phyloP scores from a whole-genome alignment of 768 basidiomycete species.

The Podaxis pistillaris region DNA sequence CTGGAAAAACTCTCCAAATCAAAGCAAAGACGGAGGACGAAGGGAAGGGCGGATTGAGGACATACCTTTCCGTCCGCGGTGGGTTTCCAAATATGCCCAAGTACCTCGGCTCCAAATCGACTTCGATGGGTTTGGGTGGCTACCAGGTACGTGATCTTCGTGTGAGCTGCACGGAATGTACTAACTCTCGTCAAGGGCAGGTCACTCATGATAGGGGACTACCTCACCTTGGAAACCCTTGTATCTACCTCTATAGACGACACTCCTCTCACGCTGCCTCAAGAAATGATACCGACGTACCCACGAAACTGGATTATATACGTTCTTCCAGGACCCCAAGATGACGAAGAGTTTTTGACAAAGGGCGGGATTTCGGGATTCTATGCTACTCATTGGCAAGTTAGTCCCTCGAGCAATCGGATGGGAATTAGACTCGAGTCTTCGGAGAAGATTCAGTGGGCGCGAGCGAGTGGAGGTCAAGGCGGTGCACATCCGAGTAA shows the following conservation, averaged over 20 bases:
- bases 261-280: slow-evolving; percentile 23
- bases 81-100: slow-evolving; percentile 56
- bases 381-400: slow-evolving; percentile 50
- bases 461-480: slow-evolving; percentile 55
- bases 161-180: not conserved
- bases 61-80: slow-evolving; percentile 55
- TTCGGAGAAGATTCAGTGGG: slow-evolving; percentile 46
- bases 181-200: slow-evolving; percentile 40
- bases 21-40: slow-evolving; percentile 24
- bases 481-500: slow-evolving; percentile 72
- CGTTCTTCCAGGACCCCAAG: slow-evolving; percentile 63
- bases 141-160: slow-evolving; percentile 42
- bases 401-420: slow-evolving; percentile 59
- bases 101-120: slow-evolving; percentile 66
- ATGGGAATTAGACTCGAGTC: slow-evolving; percentile 61
- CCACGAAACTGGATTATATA: slow-evolving; percentile 48
- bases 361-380: slow-evolving; percentile 45
- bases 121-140: slow-evolving; percentile 60
- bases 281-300: slow-evolving; percentile 39
- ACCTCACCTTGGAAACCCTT: slow-evolving; percentile 39
- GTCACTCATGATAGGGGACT: slow-evolving; percentile 48
- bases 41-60: slow-evolving; percentile 43
- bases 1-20: slow-evolving; percentile 41
- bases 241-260: slow-evolving; percentile 21
- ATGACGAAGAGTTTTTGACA: slow-evolving; percentile 54